phyloP scores from a whole-genome alignment of 345 rosid species.

The Murraya koenigii region DNA sequence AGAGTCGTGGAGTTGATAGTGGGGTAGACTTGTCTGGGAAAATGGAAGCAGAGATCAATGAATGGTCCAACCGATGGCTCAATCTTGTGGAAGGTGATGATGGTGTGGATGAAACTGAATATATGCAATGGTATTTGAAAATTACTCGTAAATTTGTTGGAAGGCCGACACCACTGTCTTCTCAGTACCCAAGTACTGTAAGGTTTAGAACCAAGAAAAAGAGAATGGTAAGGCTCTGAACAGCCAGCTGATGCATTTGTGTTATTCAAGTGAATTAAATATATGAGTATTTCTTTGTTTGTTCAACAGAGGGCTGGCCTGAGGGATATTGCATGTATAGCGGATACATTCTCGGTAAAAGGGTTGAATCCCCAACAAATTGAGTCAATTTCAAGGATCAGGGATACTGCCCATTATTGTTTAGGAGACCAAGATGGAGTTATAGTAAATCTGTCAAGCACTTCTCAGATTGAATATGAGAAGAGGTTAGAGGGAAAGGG shows the following conservation, averaged over 20 bases:
- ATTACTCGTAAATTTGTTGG: conserved; percentile 53
- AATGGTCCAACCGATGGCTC: conserved; percentile 57
- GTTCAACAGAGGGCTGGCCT: conserved; percentile 40
- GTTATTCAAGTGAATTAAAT: not conserved
- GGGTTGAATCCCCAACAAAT: conserved; percentile 41
- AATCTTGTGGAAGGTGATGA: conserved; percentile 45
- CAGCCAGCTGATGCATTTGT: not conserved
- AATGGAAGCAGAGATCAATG: conserved; percentile 65
- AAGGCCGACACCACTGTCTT: conserved; percentile 34
- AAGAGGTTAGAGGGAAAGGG: conserved; percentile 38
- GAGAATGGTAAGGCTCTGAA: conserved; percentile 29
- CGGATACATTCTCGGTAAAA: conserved; percentile 36
- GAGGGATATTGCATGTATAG: conserved; percentile 44
- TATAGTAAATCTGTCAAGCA: conserved; percentile 6
- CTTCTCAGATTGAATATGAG: conserved; percentile 27
- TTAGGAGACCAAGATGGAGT: conserved; percentile 33
- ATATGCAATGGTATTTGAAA: conserved; percentile 63
- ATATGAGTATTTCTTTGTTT: not conserved
- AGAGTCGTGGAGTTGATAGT: conserved; percentile 71
- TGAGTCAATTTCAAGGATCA: conserved; percentile 45
- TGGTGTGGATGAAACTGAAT: conserved; percentile 51
- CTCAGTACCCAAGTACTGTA: conserved; percentile 26
- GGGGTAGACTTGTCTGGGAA: conserved; percentile 63
- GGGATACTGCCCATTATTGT: conserved; percentile 42
- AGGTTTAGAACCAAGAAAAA: conserved; percentile 29